Evolutionary conservation across 768 basidiomycete genomes (phyloP).

Genomic region (Tylopilus sp.): DNA sequence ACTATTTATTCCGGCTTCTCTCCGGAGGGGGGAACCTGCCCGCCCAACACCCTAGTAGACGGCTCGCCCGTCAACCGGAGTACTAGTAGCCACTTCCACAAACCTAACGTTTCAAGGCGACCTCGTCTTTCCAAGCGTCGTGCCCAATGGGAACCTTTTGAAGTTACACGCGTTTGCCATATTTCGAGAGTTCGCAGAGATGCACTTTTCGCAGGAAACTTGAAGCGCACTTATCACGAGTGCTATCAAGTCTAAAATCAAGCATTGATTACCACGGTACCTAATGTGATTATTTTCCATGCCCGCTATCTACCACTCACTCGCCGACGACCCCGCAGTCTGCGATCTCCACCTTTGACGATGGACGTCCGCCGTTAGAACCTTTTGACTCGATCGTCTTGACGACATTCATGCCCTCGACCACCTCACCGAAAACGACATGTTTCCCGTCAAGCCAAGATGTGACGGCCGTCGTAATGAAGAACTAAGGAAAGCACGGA

Average conservation of each 20-base stretch:
- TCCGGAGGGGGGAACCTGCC: too few species aligned
- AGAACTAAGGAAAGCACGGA: conserved; percentile 45
- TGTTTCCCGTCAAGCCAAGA: conserved; percentile 51
- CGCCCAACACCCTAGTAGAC: too few species aligned
- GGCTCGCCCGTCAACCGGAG: too few species aligned
- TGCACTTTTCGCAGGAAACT: too few species aligned
- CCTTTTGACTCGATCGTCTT: conserved; percentile 38
- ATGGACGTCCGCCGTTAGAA: conserved; percentile 22
- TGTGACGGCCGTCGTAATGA: conserved; percentile 72
- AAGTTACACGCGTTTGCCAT: too few species aligned
- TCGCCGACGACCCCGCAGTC: conserved; percentile 52
- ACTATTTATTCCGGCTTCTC: too few species aligned
- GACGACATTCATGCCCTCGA: conserved; percentile 42
- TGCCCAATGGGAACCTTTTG: too few species aligned
- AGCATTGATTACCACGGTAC: conserved; percentile 5
- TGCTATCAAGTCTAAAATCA: background rate
- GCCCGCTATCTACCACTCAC: conserved; percentile 3
- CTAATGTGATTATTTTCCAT: background rate
- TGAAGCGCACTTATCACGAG: too few species aligned
- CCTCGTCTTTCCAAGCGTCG: too few species aligned
- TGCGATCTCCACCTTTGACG: conserved; percentile 47
- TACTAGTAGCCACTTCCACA: too few species aligned
- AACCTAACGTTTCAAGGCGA: too few species aligned
- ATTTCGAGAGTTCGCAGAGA: too few species aligned
- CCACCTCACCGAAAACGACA: conserved; percentile 49